A percentile compares a stretch with the other conserved stretches of the same genome.
Evolutionary conservation across 1,139 yeast genomes (phyloP).

Genomic region (Kazachstania sp.): DNA sequence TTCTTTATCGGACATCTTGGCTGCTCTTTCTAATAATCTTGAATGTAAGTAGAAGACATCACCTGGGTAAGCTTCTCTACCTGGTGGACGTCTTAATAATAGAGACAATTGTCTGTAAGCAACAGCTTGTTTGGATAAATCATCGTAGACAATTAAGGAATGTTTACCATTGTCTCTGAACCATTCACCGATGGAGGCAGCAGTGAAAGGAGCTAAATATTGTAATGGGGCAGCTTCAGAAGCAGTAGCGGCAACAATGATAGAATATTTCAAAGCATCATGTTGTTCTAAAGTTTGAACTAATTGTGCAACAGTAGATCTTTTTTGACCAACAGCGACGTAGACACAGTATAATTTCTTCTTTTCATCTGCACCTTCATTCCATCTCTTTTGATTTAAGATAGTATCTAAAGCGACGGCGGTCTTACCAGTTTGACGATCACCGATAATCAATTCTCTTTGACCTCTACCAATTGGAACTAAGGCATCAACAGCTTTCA

Average conservation of each 20-base stretch:
- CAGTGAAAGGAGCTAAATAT: constrained; percentile 99
- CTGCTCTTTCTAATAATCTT: constrained; percentile 94
- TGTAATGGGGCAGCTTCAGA: constrained; percentile 99
- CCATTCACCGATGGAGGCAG: constrained; percentile 99
- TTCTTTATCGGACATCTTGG: constrained; percentile 82
- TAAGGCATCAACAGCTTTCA: constrained; percentile 96
- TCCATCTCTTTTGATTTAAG: constrained; percentile 99
- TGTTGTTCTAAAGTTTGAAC: constrained; percentile 97
- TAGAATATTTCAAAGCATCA: constrained; percentile 96
- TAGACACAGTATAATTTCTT: constrained; percentile 99
- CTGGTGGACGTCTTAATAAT: constrained; percentile 95
- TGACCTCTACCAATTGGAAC: constrained; percentile 99
- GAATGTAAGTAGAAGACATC: constrained; percentile 96
- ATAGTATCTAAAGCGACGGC: constrained; percentile 98
- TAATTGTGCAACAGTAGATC: constrained; percentile 99
- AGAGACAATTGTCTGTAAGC: constrained; percentile 99
- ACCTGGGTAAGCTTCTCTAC: constrained; percentile 97
- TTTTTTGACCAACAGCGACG: constrained; percentile 99
- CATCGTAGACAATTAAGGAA: constrained; percentile 95
- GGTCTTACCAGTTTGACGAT: constrained; percentile 99
- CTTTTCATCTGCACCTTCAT: constrained; percentile 85
- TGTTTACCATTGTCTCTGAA: constrained; percentile 99
- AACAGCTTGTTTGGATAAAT: constrained; percentile 98
- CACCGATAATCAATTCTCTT: constrained; percentile 99
- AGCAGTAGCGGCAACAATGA: constrained; percentile 99